phyloP scores from a whole-genome alignment of 2,329 filamentous ascomycete genomes.

The Ascochyta pisi region DNA sequence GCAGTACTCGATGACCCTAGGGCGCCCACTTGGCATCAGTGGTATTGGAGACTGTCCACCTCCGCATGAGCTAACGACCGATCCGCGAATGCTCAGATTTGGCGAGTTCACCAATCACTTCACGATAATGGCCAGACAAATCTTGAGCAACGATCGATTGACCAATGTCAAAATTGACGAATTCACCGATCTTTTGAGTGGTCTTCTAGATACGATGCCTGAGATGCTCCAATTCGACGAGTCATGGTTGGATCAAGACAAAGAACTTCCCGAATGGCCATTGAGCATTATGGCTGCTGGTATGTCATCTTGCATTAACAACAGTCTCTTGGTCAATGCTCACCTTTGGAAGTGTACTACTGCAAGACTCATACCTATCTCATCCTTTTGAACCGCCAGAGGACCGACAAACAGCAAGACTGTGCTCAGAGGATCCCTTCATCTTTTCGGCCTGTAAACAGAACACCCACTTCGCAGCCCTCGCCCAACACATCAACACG shows the following conservation, averaged over 20 bases:
- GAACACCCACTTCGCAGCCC: conserved; percentile 16
- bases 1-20: conserved; percentile 59
- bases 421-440: conserved; percentile 6
- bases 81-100: conserved; percentile 54
- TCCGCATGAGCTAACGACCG: conserved; percentile 54
- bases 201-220: conserved; percentile 56
- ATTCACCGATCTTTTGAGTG: conserved; percentile 54
- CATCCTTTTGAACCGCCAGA: conserved; percentile 57
- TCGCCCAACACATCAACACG: conserved; percentile 25
- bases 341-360: conserved; percentile 49
- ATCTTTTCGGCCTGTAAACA: conserved; percentile 25
- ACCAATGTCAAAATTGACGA: conserved; percentile 55
- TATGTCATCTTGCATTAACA: conserved; percentile 33
- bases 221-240: conserved; percentile 56
- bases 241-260: conserved; percentile 51
- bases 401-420: conserved; percentile 32
- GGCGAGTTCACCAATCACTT: conserved; percentile 57
- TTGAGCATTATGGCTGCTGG: conserved; percentile 55
- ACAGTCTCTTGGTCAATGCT: conserved; percentile 10
- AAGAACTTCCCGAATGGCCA: conserved; percentile 55
- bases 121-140: conserved; percentile 57
- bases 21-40: conserved; percentile 57
- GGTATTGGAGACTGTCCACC: conserved; percentile 58
- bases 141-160: conserved; percentile 53
- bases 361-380: conserved; percentile 58